Percentiles rank a stretch among this genome's conserved stretches.
These are phyloP conservation scores for Skeletonema menzelii DNA, from an alignment of 108 stramenopile genomes.

Conservation along the genomic window DNA sequence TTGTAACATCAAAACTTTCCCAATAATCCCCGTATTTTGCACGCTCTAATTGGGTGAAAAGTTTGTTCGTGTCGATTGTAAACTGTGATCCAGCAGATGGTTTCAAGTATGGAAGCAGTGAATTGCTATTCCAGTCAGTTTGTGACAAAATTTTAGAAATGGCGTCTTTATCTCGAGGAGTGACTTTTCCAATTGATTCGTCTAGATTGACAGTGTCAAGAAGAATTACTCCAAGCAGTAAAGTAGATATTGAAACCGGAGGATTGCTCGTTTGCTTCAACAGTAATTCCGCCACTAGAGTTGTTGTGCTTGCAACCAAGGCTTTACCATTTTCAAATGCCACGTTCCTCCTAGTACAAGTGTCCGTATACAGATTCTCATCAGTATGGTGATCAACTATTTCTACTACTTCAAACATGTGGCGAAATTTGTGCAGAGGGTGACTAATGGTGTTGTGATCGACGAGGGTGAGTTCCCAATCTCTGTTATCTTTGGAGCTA, in stretches of 20 bases:
- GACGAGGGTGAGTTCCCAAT: conserved; percentile 46
- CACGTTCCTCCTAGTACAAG: conserved; percentile 51
- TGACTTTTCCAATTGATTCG: conserved; percentile 69
- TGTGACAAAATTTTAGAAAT: conserved; percentile 43
- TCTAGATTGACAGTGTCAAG: conserved; percentile 82
- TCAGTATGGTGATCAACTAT: conserved; percentile 86
- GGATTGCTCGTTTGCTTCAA: conserved; percentile 1
- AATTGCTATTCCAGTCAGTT: conserved; percentile 54
- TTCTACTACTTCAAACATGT: conserved; percentile 52
- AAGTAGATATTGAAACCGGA: conserved; percentile 43
- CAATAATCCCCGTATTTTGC: conserved; percentile 82
- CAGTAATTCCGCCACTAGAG: conserved; percentile 64
- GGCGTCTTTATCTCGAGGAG: conserved; percentile 62
- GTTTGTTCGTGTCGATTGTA: conserved; percentile 31
- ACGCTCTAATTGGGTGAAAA: conserved; percentile 62
- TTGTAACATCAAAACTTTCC: conserved; percentile 44
- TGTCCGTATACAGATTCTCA: conserved; percentile 53
- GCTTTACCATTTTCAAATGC: conserved; percentile 61
- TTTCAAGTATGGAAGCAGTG: conserved; percentile 11
- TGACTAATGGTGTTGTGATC: conserved; percentile 70
- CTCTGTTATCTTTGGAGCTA: background rate
- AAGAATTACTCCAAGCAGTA: conserved; percentile 79
- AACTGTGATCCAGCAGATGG: background rate
- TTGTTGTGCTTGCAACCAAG: conserved; percentile 62
- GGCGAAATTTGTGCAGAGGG: conserved; percentile 10